A percentile compares a stretch with the other conserved stretches of the same genome.
Conservation (phyloP, 2,329 filamentous ascomycete genomes). For the Phyllosticta ampelicida region DNA sequence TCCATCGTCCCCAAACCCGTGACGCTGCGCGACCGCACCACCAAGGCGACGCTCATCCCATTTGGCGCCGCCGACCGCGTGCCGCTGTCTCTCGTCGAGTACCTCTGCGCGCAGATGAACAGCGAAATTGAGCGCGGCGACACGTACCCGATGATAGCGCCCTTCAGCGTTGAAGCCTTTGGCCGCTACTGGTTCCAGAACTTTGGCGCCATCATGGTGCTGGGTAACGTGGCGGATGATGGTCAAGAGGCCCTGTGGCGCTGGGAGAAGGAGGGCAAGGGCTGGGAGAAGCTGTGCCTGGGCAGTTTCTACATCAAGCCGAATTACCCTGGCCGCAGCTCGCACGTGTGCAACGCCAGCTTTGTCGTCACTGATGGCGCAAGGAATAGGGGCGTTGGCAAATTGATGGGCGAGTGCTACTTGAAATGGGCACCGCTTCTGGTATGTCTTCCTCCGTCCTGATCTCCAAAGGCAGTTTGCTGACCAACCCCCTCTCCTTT, state of each 20-base stretch:
- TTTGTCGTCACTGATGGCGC: slow-evolving; percentile 39
- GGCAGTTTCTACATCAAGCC: slow-evolving; percentile 93
- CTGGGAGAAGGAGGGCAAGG: slow-evolving; percentile 37
- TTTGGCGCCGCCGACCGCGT: slow-evolving; percentile 68
- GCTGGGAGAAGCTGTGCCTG: slow-evolving; percentile 73
- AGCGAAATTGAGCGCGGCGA: slow-evolving; percentile 87
- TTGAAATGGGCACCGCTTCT: slow-evolving; percentile 43
- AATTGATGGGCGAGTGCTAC: slow-evolving; percentile 42
- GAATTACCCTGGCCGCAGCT: slow-evolving; percentile 83
- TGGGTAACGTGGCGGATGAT: slow-evolving; percentile 57
- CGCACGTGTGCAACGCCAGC: slow-evolving; percentile 68
- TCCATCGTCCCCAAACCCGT: slow-evolving; percentile 66
- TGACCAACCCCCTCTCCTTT: not conserved
- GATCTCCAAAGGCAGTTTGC: not conserved
- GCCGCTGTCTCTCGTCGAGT: slow-evolving; percentile 62
- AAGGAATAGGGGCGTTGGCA: slow-evolving; percentile 39
- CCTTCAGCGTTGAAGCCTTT: slow-evolving; percentile 64
- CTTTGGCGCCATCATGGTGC: slow-evolving; percentile 78
- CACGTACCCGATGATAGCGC: slow-evolving; percentile 79
- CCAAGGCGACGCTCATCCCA: slow-evolving; percentile 71
- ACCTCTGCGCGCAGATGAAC: slow-evolving; percentile 75
- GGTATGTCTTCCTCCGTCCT: slow-evolving; percentile 18
- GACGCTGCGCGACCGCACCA: slow-evolving; percentile 72
- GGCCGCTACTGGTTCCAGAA: slow-evolving; percentile 83
- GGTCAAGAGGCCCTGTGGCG: slow-evolving; percentile 39